phyloP scores from a whole-genome alignment of 768 basidiomycete species.

The Pulveroboletus sp. region DNA sequence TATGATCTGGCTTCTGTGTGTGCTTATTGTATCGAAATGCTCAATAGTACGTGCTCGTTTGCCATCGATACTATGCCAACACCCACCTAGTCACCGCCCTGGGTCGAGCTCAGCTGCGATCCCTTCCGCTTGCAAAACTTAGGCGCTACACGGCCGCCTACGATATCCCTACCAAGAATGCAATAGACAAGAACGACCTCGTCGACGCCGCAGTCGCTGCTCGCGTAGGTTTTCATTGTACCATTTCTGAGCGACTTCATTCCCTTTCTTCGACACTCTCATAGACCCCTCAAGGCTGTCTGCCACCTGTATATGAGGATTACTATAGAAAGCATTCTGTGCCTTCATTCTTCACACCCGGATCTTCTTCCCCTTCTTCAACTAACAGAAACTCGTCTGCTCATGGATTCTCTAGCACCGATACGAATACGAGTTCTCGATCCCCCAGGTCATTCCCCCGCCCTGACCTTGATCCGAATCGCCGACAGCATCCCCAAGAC shows the following conservation, averaged over 20 bases:
- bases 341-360: conserved; percentile 12
- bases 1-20: conserved; percentile 70
- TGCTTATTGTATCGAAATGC: conserved; percentile 67
- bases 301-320: conserved; percentile 59
- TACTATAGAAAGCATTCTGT: conserved; percentile 31
- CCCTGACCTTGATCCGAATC: conserved; percentile 60
- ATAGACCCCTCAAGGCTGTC: conserved; percentile 61
- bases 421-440: conserved; percentile 18
- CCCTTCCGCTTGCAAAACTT: conserved; percentile 56
- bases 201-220: conserved; percentile 58
- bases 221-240: conserved; percentile 41
- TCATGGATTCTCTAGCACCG: conserved; percentile 10
- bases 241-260: background rate
- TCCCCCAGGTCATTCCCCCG: conserved; percentile 47
- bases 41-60: conserved; percentile 49
- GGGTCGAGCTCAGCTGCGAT: conserved; percentile 53
- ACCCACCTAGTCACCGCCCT: conserved; percentile 66
- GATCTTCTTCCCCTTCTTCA: conserved; percentile 14
- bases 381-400: conserved; percentile 14
- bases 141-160: conserved; percentile 72
- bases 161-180: conserved; percentile 57
- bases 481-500: conserved; percentile 23
- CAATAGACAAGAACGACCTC: conserved; percentile 77
- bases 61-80: background rate
- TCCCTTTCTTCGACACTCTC: background rate